Evolutionary conservation across 768 basidiomycete species (phyloP).

Genomic region (Lentinula guzmanii): DNA sequence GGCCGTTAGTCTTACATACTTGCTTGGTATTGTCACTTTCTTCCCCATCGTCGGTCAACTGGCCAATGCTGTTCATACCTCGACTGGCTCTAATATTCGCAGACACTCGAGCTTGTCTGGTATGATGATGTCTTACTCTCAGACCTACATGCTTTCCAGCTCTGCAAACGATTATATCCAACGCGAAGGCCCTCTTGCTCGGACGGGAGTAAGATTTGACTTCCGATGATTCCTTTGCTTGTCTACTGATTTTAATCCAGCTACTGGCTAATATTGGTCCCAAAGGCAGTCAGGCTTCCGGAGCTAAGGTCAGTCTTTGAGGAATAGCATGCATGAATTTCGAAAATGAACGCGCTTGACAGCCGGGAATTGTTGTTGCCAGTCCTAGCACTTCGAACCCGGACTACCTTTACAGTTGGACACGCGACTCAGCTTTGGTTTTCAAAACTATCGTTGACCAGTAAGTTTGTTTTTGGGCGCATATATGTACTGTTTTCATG

Average conservation of each 20-base stretch:
- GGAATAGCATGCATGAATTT: neutral
- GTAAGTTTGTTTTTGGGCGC: slow-evolving; percentile 18
- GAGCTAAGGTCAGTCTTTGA: slow-evolving; percentile 30
- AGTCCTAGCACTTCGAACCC: slow-evolving; percentile 41
- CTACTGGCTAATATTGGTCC: slow-evolving; percentile 71
- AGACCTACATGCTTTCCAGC: neutral
- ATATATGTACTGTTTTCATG: neutral
- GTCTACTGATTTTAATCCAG: slow-evolving; percentile 25
- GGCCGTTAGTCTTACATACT: neutral
- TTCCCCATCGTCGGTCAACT: neutral
- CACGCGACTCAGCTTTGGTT: slow-evolving; percentile 60
- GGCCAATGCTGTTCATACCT: neutral
- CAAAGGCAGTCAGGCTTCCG: slow-evolving; percentile 42
- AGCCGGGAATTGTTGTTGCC: slow-evolving; percentile 40
- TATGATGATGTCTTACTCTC: neutral
- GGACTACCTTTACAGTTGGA: slow-evolving; percentile 63
- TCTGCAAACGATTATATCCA: neutral
- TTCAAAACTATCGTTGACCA: slow-evolving; percentile 42
- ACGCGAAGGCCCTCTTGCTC: neutral
- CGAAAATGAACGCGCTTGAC: neutral
- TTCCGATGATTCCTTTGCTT: neutral
- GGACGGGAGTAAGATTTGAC: neutral
- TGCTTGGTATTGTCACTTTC: neutral
- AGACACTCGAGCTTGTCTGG: neutral
- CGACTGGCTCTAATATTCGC: neutral